Conservation (phyloP, 345 rosid genomes). For the Arabis hirsuta region DNA sequence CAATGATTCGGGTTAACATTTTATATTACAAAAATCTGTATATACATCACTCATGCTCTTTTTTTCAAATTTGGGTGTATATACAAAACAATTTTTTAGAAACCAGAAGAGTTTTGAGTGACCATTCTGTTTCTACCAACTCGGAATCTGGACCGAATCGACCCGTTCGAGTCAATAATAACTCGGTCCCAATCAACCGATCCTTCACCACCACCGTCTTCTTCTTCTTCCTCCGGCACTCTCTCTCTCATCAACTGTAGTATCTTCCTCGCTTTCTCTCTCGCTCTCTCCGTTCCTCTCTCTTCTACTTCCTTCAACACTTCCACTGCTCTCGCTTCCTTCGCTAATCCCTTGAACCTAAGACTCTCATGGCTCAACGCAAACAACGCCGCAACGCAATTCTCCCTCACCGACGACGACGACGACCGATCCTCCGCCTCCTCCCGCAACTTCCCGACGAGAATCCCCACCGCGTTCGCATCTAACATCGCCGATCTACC, state of each 20-base stretch:
- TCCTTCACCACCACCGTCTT: constrained; percentile 41
- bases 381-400: constrained; percentile 67
- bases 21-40: neutral
- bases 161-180: constrained; percentile 54
- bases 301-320: constrained; percentile 62
- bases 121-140: constrained; percentile 36
- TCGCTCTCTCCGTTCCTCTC: constrained; percentile 58
- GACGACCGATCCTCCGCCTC: constrained; percentile 22
- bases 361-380: constrained; percentile 68
- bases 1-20: neutral
- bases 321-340: constrained; percentile 63
- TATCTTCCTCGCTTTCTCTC: constrained; percentile 70
- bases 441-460: constrained; percentile 62
- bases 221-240: constrained; percentile 45
- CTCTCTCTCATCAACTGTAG: constrained; percentile 59
- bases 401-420: constrained; percentile 58
- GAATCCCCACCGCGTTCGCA: constrained; percentile 62
- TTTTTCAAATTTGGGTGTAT: neutral
- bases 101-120: constrained; percentile 43
- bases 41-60: neutral
- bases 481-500: constrained; percentile 74
- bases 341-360: constrained; percentile 75
- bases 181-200: constrained; percentile 57
- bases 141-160: constrained; percentile 50
- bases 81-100: constrained; percentile 28